phyloP scores from a whole-genome alignment of 1,284 basidiomycete genomes.

The Neolentinus lepideus region DNA sequence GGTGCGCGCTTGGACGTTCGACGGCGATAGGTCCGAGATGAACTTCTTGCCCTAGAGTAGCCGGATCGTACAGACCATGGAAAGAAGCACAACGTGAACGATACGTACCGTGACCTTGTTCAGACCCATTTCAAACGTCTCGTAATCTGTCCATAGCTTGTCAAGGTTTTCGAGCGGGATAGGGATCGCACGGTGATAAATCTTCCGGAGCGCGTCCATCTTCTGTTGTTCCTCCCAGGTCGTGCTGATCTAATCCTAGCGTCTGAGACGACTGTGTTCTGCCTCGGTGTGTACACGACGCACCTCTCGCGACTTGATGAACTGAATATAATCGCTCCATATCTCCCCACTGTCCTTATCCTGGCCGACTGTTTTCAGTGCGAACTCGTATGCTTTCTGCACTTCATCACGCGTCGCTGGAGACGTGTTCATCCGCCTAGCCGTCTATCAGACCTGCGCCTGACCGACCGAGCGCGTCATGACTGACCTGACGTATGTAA shows the following conservation, averaged over 20 bases:
- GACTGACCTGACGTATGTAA: constrained; percentile 68
- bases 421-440: constrained; percentile 36
- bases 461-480: neutral
- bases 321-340: constrained; percentile 78
- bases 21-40: constrained; percentile 75
- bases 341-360: constrained; percentile 73
- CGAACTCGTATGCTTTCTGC: constrained; percentile 91
- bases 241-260: constrained; percentile 1
- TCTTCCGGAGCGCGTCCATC: constrained; percentile 88
- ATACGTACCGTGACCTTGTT: constrained; percentile 80
- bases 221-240: constrained; percentile 85
- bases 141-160: constrained; percentile 91
- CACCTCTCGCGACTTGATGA: constrained; percentile 77
- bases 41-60: constrained; percentile 83
- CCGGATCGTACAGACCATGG: constrained; percentile 3
- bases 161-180: constrained; percentile 94
- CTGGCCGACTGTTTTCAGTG: constrained; percentile 85
- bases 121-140: constrained; percentile 86
- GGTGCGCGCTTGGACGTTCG: constrained; percentile 91
- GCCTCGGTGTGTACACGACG: constrained; percentile 15
- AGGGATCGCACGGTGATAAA: constrained; percentile 90
- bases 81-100: neutral
- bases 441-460: neutral
- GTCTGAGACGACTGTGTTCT: constrained; percentile 7
- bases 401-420: constrained; percentile 66